These are phyloP conservation scores for Trichosporon ovoides DNA, from an alignment of 1,284 basidiomycete genomes.

Conservation along the genomic window DNA sequence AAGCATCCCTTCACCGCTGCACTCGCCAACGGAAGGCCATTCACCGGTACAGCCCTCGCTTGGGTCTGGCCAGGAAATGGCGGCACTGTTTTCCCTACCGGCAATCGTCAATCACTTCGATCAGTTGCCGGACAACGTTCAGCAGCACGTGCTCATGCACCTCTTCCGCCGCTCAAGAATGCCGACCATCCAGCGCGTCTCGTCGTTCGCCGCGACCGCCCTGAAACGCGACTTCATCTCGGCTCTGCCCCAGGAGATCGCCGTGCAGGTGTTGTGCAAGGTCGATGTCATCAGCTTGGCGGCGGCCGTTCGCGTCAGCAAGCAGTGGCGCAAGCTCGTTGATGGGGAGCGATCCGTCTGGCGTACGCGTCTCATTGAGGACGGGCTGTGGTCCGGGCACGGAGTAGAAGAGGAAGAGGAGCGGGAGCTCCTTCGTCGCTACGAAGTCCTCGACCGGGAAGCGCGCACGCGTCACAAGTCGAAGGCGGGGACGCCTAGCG, in stretches of 20 bases:
- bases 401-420: conserved; percentile 48
- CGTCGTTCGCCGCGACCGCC: conserved; percentile 38
- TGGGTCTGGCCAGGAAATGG: conserved; percentile 41
- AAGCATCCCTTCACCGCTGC: conserved; percentile 29
- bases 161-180: conserved; percentile 44
- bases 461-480: conserved; percentile 1
- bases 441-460: conserved; percentile 33
- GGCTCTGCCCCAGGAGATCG: conserved; percentile 43
- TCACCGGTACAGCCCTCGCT: conserved; percentile 19
- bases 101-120: conserved; percentile 43
- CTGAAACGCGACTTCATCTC: conserved; percentile 46
- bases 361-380: conserved; percentile 38
- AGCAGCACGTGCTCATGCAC: conserved; percentile 49
- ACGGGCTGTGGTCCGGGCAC: conserved; percentile 39
- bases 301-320: conserved; percentile 35
- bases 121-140: conserved; percentile 42
- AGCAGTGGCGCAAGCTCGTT: conserved; percentile 42
- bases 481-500: conserved; percentile 28
- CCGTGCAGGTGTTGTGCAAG: conserved; percentile 41
- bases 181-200: conserved; percentile 45
- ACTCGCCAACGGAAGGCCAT: conserved; percentile 22
- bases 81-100: conserved; percentile 44
- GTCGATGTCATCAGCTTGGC: conserved; percentile 37
- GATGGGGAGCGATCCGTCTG: conserved; percentile 43
- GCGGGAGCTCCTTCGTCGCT: conserved; percentile 28